phyloP scores from a whole-genome alignment of 306 rosid species.

The Vigna angularis region DNA sequence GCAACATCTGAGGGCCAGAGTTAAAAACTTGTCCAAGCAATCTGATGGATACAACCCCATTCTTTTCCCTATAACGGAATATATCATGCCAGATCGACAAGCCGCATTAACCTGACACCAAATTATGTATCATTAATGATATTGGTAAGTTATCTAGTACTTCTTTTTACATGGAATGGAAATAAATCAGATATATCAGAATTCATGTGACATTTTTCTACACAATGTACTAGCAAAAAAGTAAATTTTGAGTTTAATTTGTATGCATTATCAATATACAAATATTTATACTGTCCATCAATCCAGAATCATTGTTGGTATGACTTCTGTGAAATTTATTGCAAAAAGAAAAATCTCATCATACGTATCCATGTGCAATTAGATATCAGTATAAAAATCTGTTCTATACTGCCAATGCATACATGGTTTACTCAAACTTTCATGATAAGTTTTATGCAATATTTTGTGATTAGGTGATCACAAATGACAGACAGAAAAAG shows the following conservation, averaged over 20 bases:
- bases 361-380: background rate
- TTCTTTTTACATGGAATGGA: background rate
- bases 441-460: background rate
- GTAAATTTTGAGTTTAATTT: background rate
- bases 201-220: constrained; percentile 5
- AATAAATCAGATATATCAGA: background rate
- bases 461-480: background rate
- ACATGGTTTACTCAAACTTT: background rate
- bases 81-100: constrained; percentile 51
- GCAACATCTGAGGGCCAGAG: constrained; percentile 72
- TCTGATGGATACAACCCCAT: constrained; percentile 65
- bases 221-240: background rate
- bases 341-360: background rate
- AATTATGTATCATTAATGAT: constrained; percentile 2
- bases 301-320: background rate
- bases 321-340: background rate
- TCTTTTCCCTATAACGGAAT: constrained; percentile 57
- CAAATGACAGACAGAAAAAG: background rate
- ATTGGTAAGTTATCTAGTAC: background rate
- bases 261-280: background rate
- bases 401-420: background rate
- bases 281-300: background rate
- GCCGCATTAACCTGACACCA: constrained; percentile 63
- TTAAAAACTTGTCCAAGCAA: constrained; percentile 61
- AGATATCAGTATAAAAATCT: background rate